A percentile compares a stretch with the other conserved stretches of the same genome.
phyloP scores from a whole-genome alignment of 1,284 basidiomycete genomes.

The Apiotrichum porosum region DNA sequence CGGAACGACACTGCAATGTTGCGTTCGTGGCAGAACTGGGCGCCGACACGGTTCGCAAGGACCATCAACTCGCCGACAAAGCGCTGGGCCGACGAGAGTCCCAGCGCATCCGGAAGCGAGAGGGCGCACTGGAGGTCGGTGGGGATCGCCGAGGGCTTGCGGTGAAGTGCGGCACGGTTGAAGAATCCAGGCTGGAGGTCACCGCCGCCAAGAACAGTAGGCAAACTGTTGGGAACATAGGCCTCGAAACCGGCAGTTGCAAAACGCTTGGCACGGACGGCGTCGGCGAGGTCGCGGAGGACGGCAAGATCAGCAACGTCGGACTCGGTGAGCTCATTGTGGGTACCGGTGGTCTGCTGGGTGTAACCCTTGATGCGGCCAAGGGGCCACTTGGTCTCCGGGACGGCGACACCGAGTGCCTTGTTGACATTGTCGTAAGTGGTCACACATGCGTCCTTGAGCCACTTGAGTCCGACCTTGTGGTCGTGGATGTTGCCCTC shows the following conservation, averaged over 20 bases:
- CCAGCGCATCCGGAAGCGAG: no score
- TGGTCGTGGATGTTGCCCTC: constrained; percentile 66
- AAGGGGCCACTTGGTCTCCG: constrained; percentile 25
- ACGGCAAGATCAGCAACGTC: constrained; percentile 49
- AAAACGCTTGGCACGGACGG: constrained; percentile 30
- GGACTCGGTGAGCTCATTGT: constrained; percentile 4
- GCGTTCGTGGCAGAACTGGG: constrained; percentile 62
- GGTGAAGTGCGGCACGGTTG: constrained; percentile 8
- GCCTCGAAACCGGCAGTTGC: constrained; percentile 32
- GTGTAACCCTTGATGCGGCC: constrained; percentile 14
- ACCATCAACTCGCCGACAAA: constrained; percentile 82
- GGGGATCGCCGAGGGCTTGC: background rate
- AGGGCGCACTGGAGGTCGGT: background rate
- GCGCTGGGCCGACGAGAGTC: constrained; percentile 7
- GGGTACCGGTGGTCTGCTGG: background rate
- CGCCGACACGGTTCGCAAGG: constrained; percentile 70
- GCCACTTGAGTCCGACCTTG: constrained; percentile 63
- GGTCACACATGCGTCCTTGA: constrained; percentile 64
- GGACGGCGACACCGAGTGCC: constrained; percentile 50
- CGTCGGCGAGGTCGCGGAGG: constrained; percentile 45
- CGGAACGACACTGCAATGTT: constrained; percentile 67
- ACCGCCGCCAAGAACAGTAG: no score
- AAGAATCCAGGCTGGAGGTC: constrained; percentile 16
- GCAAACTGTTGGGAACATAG: background rate
- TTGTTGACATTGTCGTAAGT: constrained; percentile 68